Evolutionary conservation across 169 alveolate genomes (phyloP), one percentile per base, ranked within the genome.

Genomic region (Plasmodium gonderi): DNA sequence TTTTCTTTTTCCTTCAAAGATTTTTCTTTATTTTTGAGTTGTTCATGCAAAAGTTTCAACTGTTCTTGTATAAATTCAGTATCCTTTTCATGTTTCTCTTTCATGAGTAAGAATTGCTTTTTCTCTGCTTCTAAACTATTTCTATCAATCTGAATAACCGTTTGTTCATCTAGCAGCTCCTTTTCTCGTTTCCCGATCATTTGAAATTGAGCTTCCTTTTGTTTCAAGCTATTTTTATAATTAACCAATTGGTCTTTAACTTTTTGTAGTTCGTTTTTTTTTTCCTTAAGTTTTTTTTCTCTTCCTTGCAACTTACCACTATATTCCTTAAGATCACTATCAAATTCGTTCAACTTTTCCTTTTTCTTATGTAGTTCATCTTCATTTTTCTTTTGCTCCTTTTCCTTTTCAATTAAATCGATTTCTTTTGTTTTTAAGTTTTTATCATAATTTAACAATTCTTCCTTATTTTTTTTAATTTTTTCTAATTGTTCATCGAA

Each of bases 31-130:
- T 85, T 85, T 54, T 85, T 85, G 67, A 85, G 45, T 20, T 85
- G 92, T 26, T 85, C 92, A 85, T 85, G 92, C 20, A 85, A 47
- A n/a, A 85, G 29, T 75, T 85, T 85, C 45, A 85, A 45, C 67
- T 85, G 92, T 65, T 85, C 92, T 75, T 85, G 92, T 75, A 85
- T 85, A 75, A 40, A 85, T 40, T 85, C 92, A 7, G 92, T 85
- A 45, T 85, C 92, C 40, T 85, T 85, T 42, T 74, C 85, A 78
- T 85, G 92, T 17, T 85, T 85, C 79, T 85, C 92, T 45, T 85
- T 85, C 87, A 74, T 85, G 65, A 85, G 49, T 8, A 85, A 14
- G 33, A 85, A 85, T 78, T 85, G 92, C 45, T 85, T 85, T 75
- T 85, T 85, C 65, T 85, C 92, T 45, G 79, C 92, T 74, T 85